phyloP scores from a whole-genome alignment of 768 basidiomycete species.

The Hygrophorus pudorinus region DNA sequence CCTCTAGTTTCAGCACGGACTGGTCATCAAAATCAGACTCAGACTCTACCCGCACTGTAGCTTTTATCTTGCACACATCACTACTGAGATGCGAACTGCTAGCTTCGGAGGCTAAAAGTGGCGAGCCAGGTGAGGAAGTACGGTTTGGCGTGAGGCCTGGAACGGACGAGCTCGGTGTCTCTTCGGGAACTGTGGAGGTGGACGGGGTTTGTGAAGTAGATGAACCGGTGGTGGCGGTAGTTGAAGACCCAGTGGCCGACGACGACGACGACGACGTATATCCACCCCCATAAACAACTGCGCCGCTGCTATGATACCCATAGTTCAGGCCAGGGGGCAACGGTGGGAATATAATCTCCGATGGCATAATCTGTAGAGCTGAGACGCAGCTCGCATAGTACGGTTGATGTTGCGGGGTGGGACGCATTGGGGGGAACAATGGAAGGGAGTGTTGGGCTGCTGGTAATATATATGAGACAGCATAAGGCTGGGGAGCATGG shows the following conservation, averaged over 20 bases:
- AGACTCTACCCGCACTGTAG: background rate
- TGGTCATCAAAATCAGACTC: constrained; percentile 11
- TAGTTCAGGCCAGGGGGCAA: constrained; percentile 43
- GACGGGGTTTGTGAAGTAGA: background rate
- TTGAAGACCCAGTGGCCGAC: constrained; percentile 4
- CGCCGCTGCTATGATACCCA: constrained; percentile 1
- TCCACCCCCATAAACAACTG: constrained; percentile 12
- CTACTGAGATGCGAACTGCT: background rate
- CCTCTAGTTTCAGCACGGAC: constrained; percentile 16
- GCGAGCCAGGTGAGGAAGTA: constrained; percentile 54
- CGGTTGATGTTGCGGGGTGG: constrained; percentile 60
- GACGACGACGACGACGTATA: constrained; percentile 16
- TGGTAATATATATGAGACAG: constrained; percentile 14
- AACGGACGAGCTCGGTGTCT: constrained; percentile 32
- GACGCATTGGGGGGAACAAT: constrained; percentile 42
- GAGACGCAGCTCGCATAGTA: constrained; percentile 56
- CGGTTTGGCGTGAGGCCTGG: constrained; percentile 57
- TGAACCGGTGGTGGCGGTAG: constrained; percentile 1
- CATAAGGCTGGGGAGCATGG: constrained; percentile 11
- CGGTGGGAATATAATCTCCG: constrained; percentile 68
- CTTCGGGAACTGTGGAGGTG: constrained; percentile 21
- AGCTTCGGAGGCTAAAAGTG: constrained; percentile 14
- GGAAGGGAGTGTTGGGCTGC: constrained; percentile 20
- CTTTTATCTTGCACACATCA: background rate
- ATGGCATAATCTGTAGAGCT: constrained; percentile 25